Base-by-base conservation (phyloP, 2,329 filamentous ascomycete species). In the Verticillium isaacii region DNA sequence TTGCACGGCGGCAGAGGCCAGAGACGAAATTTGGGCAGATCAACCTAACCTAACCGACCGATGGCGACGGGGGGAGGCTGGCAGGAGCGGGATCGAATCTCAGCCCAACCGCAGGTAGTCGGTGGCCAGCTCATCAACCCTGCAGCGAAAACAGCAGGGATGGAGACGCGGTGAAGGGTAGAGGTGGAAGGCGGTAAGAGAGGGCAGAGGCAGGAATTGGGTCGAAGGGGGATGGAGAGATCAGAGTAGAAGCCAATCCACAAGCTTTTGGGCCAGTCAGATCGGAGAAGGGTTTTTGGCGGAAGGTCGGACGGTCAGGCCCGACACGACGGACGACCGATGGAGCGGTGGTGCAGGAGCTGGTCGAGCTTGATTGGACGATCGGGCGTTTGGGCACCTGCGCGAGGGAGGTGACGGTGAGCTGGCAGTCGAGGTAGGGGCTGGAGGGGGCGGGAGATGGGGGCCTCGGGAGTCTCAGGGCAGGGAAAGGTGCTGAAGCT, bases 161-260 rank as follows among this genome's bases (percentile, higher is more conserved):
- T 63, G 36, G 45, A 29, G 29, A 45, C n/a, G 45, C 36, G 37
- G 56, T 59, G 50, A 58, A 64, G 36, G 64, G 41, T n/a, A 64
- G 14, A 66, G 41, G 34, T 66, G 65, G 55, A 68, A 64, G 17
- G 65, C 61, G 8, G 61, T 61, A 60, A 77, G 77, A 52, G 19
- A 23, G 12, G 45, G 45, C 45, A 52, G 19, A 11, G 5, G 45
- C 19, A 23, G 19, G 45, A 52, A 52, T 52, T 52, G 19, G 45
- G 45, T 52, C 45, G 23, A 52, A 52, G 19, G 45, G 19, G 11
- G 11, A 23, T 23, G 19, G 45, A 23, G 19, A 9, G 19, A 23
- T 7, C 19, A 25, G 19, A 50, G 45, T 5, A 52, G 34, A 36
- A 36, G 34, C 34, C 34, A 36, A 36, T 36, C 34, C 34, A 23